A percentile compares a stretch with the other conserved stretches of the same genome.
phyloP scores from a whole-genome alignment of 768 basidiomycete genomes.

The Rhizopogon roseolus region DNA sequence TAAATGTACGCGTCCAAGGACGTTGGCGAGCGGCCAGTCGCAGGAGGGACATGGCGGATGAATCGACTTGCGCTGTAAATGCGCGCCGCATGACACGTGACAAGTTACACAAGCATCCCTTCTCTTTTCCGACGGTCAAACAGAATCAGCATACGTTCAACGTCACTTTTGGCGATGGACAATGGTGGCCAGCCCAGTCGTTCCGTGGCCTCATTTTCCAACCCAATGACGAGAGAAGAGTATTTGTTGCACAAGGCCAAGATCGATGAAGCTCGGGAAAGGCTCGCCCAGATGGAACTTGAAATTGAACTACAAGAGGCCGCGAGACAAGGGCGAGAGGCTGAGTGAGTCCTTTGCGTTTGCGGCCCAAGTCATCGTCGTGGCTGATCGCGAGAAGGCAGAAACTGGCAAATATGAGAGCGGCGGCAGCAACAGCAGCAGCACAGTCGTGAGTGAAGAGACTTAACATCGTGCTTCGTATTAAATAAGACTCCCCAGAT shows the following conservation, averaged over 20 bases:
- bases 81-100: not conserved
- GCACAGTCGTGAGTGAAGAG: not conserved
- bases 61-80: constrained; percentile 2
- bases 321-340: constrained; percentile 40
- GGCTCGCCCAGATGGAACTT: not conserved
- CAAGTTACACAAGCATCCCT: not conserved
- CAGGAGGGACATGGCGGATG: constrained; percentile 13
- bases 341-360: constrained; percentile 29
- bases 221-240: not conserved
- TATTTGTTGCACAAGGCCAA: not conserved
- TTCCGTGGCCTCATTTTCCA: not conserved
- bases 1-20: constrained; percentile 34
- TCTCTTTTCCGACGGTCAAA: not conserved
- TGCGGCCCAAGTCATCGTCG: not conserved
- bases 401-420: constrained; percentile 10
- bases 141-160: not conserved
- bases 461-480: not conserved
- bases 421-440: not conserved
- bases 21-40: not conserved
- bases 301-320: constrained; percentile 26
- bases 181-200: not conserved
- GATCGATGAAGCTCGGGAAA: not conserved
- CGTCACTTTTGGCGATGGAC: not conserved
- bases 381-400: constrained; percentile 10
- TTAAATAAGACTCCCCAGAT: not conserved